Evolutionary conservation across 495 filamentous ascomycete species (phyloP).

Genomic region (Durotheca rogersii): DNA sequence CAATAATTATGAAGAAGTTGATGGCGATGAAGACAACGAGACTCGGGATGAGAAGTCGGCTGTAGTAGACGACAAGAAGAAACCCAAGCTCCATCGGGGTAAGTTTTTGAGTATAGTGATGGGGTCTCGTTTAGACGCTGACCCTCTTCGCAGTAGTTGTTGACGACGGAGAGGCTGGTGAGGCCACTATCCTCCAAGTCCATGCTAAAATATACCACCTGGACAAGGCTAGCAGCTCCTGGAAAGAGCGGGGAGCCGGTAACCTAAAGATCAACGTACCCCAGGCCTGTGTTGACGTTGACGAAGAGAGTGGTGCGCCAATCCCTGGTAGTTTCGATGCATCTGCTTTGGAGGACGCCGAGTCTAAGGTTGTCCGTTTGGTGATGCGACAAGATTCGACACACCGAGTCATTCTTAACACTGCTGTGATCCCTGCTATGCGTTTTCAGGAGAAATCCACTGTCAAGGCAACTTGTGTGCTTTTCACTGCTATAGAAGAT

Average conservation of each 20-base stretch:
- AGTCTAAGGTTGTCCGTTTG: conserved; percentile 60
- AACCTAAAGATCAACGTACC: conserved; percentile 80
- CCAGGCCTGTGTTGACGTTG: conserved; percentile 45
- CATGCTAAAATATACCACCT: conserved; percentile 77
- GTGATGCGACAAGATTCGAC: conserved; percentile 87
- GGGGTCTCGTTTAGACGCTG: conserved; percentile 15
- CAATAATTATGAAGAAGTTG: conserved; percentile 31
- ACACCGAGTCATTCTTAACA: conserved; percentile 83
- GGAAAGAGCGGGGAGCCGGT: conserved; percentile 85
- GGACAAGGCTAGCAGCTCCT: conserved; percentile 57
- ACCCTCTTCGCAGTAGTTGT: conserved; percentile 44
- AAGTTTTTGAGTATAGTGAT: conserved; percentile 31
- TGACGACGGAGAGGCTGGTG: conserved; percentile 71
- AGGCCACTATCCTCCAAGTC: conserved; percentile 65
- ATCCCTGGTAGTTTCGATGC: conserved; percentile 49
- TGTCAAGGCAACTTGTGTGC: conserved; percentile 53
- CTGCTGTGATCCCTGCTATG: conserved; percentile 70
- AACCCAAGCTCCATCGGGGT: conserved; percentile 66
- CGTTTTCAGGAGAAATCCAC: conserved; percentile 68
- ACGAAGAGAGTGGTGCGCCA: conserved; percentile 46
- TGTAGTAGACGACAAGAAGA: conserved; percentile 61
- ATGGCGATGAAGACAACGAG: conserved; percentile 43
- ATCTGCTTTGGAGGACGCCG: conserved; percentile 49
- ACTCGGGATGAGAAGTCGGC: conserved; percentile 46
- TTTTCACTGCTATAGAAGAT: conserved; percentile 61